Evolutionary conservation across 495 filamentous ascomycete species (phyloP), one percentile per base, ranked within the genome.

Genomic region (Oleoguttula mirabilis): DNA sequence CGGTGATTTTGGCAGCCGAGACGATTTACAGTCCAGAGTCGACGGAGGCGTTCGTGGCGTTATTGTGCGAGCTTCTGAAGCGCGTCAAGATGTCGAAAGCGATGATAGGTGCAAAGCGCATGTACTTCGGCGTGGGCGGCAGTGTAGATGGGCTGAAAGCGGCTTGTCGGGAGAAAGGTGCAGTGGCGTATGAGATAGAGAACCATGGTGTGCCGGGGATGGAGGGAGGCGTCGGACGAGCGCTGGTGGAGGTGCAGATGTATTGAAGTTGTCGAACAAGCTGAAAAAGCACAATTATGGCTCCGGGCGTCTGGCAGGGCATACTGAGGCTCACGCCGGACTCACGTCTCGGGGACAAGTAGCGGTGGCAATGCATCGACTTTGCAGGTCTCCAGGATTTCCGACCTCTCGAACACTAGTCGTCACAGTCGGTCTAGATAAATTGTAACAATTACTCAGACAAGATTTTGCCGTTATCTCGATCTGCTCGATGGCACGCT

Each of bases 111-210:
- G 90, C 90, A 2, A 98, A 98, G 66, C 75, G 77, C 60, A 76
- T 95, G 2, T 98, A 98, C 60, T 98, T 98, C 55, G 90, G 90
- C 3, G 90, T 98, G 41, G 90, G 90, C 2, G 90, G 90, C 15
- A 85, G 86, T 15, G 75, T 98, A 31, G 80, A 88, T 58, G 87
- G 88, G 54, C 94, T 98, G 57, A 68, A 86, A 37, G 61, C 69
- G 22, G 71, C 72, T 47, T 65, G 84, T 43, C 59, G 65, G 40
- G 66, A 58, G 16, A 63, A 69, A 21, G 75, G 74, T 16, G 73
- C 66, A 7, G 59, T 64, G 24, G 74, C 75, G 19, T 61, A 75
- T 47, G 63, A 66, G 48, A 55, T 64, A 32, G 61, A 64, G 27
- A 58, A 60, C 37, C 41, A 45, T 35, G 60, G 59, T 30, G 58